phyloP scores from a whole-genome alignment of 2,329 filamentous ascomycete species.

The Whalleya microplaca region DNA sequence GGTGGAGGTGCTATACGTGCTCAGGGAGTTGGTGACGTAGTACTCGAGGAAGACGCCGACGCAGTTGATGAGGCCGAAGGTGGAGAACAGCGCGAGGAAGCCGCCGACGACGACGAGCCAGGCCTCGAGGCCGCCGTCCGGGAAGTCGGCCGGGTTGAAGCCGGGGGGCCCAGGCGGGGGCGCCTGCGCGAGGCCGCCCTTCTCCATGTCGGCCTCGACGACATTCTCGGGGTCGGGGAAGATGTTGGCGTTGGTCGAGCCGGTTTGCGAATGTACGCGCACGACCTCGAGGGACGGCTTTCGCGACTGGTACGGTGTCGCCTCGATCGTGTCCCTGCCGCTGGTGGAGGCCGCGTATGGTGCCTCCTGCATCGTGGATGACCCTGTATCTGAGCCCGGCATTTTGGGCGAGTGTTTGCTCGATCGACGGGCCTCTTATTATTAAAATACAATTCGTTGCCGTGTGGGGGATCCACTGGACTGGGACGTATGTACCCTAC shows the following conservation, averaged over 20 bases:
- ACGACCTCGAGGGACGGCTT: constrained; percentile 27
- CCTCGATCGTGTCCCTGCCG: constrained; percentile 12
- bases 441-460: background rate
- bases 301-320: constrained; percentile 14
- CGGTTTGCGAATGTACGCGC: constrained; percentile 33
- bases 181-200: constrained; percentile 18
- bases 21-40: constrained; percentile 53
- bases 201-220: constrained; percentile 38
- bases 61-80: constrained; percentile 45
- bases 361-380: constrained; percentile 25
- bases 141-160: constrained; percentile 55
- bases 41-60: constrained; percentile 61
- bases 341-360: constrained; percentile 21
- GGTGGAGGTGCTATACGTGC: constrained; percentile 50
- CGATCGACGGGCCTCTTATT: background rate
- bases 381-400: constrained; percentile 28
- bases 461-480: background rate
- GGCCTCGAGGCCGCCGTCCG: constrained; percentile 61
- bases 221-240: constrained; percentile 26
- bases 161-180: constrained; percentile 33
- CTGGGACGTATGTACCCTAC: background rate
- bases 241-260: constrained; percentile 21
- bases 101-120: constrained; percentile 60
- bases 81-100: constrained; percentile 44
- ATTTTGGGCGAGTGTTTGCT: constrained; percentile 10